Evolutionary conservation across 441 rosid species (phyloP).

Genomic region (Croton setiger): DNA sequence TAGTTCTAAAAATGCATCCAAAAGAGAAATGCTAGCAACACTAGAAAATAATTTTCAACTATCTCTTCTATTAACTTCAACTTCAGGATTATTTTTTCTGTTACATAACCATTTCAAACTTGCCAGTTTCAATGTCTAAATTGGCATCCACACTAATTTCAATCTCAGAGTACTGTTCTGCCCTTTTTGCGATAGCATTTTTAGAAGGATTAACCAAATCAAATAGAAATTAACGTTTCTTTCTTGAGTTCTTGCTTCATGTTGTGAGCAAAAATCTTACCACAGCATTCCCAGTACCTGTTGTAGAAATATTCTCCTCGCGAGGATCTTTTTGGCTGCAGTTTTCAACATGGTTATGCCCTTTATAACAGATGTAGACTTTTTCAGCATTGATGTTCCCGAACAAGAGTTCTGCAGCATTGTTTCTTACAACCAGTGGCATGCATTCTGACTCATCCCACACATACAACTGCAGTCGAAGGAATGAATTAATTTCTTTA

Average conservation of each 20-base stretch:
- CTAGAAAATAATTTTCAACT: no score
- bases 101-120: constrained; percentile 40
- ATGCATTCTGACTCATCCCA: constrained; percentile 54
- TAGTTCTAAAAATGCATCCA: background rate
- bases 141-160: constrained; percentile 32
- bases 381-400: constrained; percentile 53
- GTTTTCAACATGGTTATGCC: constrained; percentile 6
- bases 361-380: constrained; percentile 27
- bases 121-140: constrained; percentile 39
- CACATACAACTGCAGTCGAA: constrained; percentile 43
- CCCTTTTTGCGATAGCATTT: constrained; percentile 33
- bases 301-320: background rate
- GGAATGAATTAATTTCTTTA: background rate
- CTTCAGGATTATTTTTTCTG: constrained; percentile 4
- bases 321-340: constrained; percentile 1
- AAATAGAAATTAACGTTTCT: constrained; percentile 26
- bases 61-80: background rate
- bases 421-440: constrained; percentile 50
- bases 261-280: constrained; percentile 10
- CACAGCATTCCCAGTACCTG: constrained; percentile 1
- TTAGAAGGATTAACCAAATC: constrained; percentile 44
- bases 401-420: constrained; percentile 54
- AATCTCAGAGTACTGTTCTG: constrained; percentile 43
- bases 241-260: constrained; percentile 5
- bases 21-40: no score